These are phyloP conservation scores for Xylariaceae sp. DNA, from an alignment of 2,329 filamentous ascomycete genomes.

Conservation along the genomic window DNA sequence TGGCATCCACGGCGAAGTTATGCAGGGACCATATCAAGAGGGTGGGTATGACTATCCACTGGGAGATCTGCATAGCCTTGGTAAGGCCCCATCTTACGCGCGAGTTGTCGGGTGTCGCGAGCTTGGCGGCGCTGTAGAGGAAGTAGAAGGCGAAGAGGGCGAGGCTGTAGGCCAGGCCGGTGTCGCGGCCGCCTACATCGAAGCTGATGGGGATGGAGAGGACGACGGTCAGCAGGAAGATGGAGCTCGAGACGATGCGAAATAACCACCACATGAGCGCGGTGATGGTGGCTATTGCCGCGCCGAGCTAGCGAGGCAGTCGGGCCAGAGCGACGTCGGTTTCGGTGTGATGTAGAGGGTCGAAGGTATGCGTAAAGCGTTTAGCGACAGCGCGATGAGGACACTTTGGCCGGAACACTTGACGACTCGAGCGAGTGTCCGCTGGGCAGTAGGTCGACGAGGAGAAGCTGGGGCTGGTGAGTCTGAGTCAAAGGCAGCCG, in stretches of 20 bases:
- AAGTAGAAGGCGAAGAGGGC: slow-evolving; percentile 88
- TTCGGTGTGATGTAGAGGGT: background rate
- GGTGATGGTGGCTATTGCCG: slow-evolving; percentile 36
- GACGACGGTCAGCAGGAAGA: slow-evolving; percentile 88
- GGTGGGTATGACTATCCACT: slow-evolving; percentile 81
- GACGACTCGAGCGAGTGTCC: background rate
- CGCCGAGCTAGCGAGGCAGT: slow-evolving; percentile 31
- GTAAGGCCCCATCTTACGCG: slow-evolving; percentile 69
- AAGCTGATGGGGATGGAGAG: slow-evolving; percentile 96
- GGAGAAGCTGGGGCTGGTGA: too few species aligned
- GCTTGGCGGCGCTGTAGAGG: slow-evolving; percentile 73
- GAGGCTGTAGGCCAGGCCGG: slow-evolving; percentile 89
- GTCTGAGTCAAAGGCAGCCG: too few species aligned
- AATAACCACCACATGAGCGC: slow-evolving; percentile 77
- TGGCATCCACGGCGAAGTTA: slow-evolving; percentile 90
- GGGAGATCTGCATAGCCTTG: slow-evolving; percentile 66
- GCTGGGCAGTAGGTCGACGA: too few species aligned
- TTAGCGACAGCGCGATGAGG: background rate
- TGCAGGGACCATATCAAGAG: slow-evolving; percentile 94
- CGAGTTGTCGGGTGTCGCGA: slow-evolving; percentile 75
- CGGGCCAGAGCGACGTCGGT: slow-evolving; percentile 24
- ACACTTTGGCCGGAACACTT: slow-evolving; percentile 3
- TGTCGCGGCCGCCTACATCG: slow-evolving; percentile 93
- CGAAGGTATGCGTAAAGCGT: too few species aligned
- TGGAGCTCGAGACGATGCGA: slow-evolving; percentile 70